phyloP scores from a whole-genome alignment of 176 grass and related monocot genomes.

The Aegilops umbellulata region DNA sequence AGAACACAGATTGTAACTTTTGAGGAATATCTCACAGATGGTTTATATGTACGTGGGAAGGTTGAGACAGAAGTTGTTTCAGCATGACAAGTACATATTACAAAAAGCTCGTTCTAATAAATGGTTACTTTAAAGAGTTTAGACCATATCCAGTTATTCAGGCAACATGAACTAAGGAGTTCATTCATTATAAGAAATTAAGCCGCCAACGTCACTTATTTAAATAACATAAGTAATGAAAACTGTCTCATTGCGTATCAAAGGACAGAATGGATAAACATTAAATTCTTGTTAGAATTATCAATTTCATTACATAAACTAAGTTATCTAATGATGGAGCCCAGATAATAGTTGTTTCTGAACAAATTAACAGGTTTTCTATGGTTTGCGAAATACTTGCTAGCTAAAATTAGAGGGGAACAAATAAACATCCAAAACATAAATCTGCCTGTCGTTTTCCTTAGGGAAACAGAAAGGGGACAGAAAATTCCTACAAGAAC shows the following conservation, averaged over 20 bases:
- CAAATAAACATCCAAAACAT: neutral
- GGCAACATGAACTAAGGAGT: neutral
- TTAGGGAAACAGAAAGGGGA: neutral
- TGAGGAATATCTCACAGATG: neutral
- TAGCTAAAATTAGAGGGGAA: neutral
- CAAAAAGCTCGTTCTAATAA: neutral
- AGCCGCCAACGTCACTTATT: too few relatives aligned
- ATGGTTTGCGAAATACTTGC: neutral
- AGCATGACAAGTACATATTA: neutral
- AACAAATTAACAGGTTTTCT: neutral
- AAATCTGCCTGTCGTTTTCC: neutral
- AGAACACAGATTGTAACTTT: neutral
- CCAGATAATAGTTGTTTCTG: neutral
- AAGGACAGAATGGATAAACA: too few relatives aligned
- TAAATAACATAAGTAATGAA: too few relatives aligned
- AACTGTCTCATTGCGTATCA: too few relatives aligned
- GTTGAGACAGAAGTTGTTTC: neutral
- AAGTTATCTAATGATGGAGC: too few relatives aligned
- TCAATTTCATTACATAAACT: too few relatives aligned
- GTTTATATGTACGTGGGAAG: neutral
- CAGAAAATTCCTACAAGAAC: neutral
- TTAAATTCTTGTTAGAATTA: too few relatives aligned
- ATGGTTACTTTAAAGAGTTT: neutral
- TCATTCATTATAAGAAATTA: neutral
- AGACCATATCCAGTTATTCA: neutral